Evolutionary conservation across 345 rosid species (phyloP).

Genomic region (Gossypium bickii): DNA sequence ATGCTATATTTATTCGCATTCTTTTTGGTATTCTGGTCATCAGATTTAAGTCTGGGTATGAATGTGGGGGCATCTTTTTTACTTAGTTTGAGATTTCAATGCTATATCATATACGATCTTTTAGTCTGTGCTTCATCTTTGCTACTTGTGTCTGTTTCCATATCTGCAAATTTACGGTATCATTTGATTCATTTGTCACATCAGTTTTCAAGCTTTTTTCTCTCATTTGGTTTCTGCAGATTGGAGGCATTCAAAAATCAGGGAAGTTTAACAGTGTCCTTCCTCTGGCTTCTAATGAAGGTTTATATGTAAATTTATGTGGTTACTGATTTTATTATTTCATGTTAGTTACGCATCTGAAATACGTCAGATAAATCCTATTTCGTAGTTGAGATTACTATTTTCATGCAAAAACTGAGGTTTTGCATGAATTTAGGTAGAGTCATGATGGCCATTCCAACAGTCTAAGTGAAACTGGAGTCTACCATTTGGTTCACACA

Average conservation of each 20-base stretch:
- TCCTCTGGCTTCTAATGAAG: conserved; percentile 22
- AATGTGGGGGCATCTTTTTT: conserved; percentile 15
- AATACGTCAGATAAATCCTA: background rate
- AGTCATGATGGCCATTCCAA: too few species aligned
- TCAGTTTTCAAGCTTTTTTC: background rate
- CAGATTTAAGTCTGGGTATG: background rate
- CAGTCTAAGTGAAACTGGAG: background rate
- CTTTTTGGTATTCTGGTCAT: conserved; percentile 3
- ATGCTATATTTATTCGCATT: conserved; percentile 16
- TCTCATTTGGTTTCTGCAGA: conserved; percentile 23
- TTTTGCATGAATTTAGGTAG: background rate
- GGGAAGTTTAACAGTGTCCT: conserved; percentile 7
- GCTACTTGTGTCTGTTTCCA: background rate
- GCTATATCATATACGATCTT: background rate
- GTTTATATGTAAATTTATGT: conserved; percentile 12
- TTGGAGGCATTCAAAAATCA: conserved; percentile 16
- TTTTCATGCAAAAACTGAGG: background rate
- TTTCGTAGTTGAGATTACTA: background rate
- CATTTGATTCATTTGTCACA: background rate
- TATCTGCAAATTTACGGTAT: conserved; percentile 2
- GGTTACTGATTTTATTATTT: background rate
- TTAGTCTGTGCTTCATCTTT: background rate
- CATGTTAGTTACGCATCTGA: background rate
- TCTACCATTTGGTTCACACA: background rate
- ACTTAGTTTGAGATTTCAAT: conserved; percentile 14